Evolutionary conservation across 306 rosid species (phyloP).

Genomic region (Gleditsia sinensis): DNA sequence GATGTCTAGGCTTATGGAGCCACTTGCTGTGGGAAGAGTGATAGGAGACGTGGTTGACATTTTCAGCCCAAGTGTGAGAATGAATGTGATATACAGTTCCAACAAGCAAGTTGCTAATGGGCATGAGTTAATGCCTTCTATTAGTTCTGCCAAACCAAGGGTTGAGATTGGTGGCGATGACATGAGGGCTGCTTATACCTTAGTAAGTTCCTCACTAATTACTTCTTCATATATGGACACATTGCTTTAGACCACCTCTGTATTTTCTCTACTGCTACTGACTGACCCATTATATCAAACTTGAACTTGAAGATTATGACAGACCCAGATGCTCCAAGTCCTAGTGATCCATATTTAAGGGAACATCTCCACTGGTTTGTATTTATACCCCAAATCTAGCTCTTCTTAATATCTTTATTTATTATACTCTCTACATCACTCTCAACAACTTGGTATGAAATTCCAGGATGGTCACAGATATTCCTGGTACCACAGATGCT

Average conservation of each 20-base stretch:
- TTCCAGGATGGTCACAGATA: constrained; percentile 87
- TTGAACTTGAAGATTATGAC: constrained; percentile 68
- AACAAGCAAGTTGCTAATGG: constrained; percentile 73
- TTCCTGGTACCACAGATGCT: constrained; percentile 90
- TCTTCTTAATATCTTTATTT: neutral
- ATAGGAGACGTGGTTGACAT: constrained; percentile 89
- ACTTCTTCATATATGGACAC: neutral
- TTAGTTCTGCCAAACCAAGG: constrained; percentile 56
- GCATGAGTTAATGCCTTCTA: constrained; percentile 76
- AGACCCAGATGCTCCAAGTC: constrained; percentile 97
- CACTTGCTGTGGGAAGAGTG: constrained; percentile 70
- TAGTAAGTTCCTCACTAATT: constrained; percentile 45
- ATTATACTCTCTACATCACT: neutral
- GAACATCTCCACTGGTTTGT: constrained; percentile 92
- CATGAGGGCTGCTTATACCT: constrained; percentile 76
- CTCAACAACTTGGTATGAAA: constrained; percentile 22
- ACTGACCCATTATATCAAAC: neutral
- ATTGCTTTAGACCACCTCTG: neutral
- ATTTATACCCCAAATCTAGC: neutral
- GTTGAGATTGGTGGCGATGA: constrained; percentile 87
- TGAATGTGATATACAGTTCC: constrained; percentile 68
- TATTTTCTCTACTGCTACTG: constrained; percentile 9
- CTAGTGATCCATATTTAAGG: constrained; percentile 78
- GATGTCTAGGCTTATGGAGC: constrained; percentile 61
- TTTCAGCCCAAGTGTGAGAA: constrained; percentile 71